phyloP scores from a whole-genome alignment of 495 filamentous ascomycete species.

The Lepraria neglecta region DNA sequence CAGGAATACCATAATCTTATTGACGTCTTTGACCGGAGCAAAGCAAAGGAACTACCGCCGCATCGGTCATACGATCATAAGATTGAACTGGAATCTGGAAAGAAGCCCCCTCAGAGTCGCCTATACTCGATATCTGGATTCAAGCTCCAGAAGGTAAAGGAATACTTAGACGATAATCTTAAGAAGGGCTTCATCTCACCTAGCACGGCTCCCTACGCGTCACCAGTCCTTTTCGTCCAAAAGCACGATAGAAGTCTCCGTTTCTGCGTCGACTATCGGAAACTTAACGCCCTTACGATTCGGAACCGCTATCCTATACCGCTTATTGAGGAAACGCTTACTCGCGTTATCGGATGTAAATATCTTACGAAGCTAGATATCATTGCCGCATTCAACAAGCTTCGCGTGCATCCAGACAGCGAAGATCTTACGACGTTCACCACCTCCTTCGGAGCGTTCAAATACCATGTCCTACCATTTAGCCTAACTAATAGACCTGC shows the following conservation, averaged over 20 bases:
- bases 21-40: constrained; percentile 4
- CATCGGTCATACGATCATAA: constrained; percentile 15
- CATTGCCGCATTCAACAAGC: constrained; percentile 35
- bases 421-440: constrained; percentile 32
- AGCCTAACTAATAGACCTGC: constrained; percentile 26
- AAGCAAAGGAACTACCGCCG: constrained; percentile 14
- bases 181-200: constrained; percentile 26
- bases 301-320: constrained; percentile 44
- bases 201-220: constrained; percentile 22
- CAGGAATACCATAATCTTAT: constrained; percentile 11
- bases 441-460: constrained; percentile 28
- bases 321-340: constrained; percentile 40
- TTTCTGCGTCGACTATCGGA: constrained; percentile 8
- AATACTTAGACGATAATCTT: constrained; percentile 26
- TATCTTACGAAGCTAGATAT: constrained; percentile 44
- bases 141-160: constrained; percentile 20
- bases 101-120: constrained; percentile 2
- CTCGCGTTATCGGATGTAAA: constrained; percentile 28
- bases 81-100: constrained; percentile 11
- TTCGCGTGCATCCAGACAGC: constrained; percentile 30
- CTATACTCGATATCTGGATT: constrained; percentile 31
- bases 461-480: constrained; percentile 37
- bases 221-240: constrained; percentile 26
- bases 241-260: not conserved
- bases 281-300: constrained; percentile 6